These are phyloP conservation scores for Fusarium hostae DNA, from an alignment of 2,329 filamentous ascomycete species.

Conservation along the genomic window DNA sequence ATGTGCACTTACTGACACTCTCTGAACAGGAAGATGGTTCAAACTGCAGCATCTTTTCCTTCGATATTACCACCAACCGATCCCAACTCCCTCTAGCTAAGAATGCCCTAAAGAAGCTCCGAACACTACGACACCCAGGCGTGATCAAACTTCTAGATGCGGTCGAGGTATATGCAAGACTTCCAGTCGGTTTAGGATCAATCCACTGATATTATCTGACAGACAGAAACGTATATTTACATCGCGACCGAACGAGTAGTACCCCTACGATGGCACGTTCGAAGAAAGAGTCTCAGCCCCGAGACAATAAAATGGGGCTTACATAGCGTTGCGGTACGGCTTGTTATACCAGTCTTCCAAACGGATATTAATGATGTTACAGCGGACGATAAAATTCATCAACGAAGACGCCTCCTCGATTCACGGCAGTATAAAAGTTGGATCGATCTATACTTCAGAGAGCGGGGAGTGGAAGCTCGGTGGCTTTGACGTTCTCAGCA, in stretches of 20 bases:
- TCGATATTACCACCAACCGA: conserved; percentile 85
- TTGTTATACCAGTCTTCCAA: not conserved
- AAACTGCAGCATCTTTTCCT: conserved; percentile 95
- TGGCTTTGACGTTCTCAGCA: conserved; percentile 93
- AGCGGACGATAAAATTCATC: conserved; percentile 95
- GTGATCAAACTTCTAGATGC: conserved; percentile 95
- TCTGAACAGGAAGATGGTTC: conserved; percentile 83
- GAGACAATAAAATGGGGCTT: conserved; percentile 98
- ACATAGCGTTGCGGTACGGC: conserved; percentile 79
- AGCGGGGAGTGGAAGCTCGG: conserved; percentile 98
- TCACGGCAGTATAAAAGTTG: conserved; percentile 85
- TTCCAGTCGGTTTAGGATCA: conserved; percentile 1
- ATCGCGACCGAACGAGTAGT: conserved; percentile 92
- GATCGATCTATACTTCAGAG: conserved; percentile 91
- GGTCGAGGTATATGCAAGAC: conserved; percentile 74
- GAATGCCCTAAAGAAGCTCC: conserved; percentile 93
- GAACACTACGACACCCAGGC: conserved; percentile 92
- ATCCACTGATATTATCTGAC: conserved; percentile 38
- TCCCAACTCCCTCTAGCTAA: conserved; percentile 85
- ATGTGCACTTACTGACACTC: not conserved
- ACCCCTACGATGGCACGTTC: conserved; percentile 89
- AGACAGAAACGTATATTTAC: conserved; percentile 96
- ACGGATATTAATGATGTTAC: conserved; percentile 34
- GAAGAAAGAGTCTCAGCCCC: conserved; percentile 84
- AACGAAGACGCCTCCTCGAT: conserved; percentile 93